Evolutionary conservation across 2,329 filamentous ascomycete species (phyloP), one percentile per base, ranked within the genome.

Genomic region (Penicillium sp.): DNA sequence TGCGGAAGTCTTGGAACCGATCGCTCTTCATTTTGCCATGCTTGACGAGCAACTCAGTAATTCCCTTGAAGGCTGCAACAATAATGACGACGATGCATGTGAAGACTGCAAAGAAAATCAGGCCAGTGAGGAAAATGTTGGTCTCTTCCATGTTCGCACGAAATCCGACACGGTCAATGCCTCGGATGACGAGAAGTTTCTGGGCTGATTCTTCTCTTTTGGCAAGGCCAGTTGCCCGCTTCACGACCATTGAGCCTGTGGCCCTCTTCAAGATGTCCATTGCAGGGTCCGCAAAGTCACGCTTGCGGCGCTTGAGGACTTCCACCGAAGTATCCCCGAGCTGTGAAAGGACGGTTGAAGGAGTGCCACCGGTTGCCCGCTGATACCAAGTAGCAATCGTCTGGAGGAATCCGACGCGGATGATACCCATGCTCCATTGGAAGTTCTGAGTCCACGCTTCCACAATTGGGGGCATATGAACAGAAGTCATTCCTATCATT

Each of bases 361-460:
- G 89, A 0, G 83, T 91, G 59, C 93, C 93, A 49, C 93, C 93
- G 2, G 93, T 97, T 3, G 93, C 84, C 58, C 92, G 89, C 76
- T 96, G 92, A 71, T 97, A 97, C 93, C 93, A 97, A 34, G 91
- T 96, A 58, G 90, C 90, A 67, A 96, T 89, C 44, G 80, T 80
- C 77, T 97, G 91, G 76, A 97, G 83, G 72, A 96, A 97, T n/a
- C 79, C 80, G 39, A 97, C 81, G 47, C 84, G 84, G 66, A 97
- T 96, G 66, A 97, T 91, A 65, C 93, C 93, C 90, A 97, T 94
- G 68, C 88, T 95, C 93, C 93, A 97, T 70, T 95, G 89, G 77
- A 97, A 97, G 76, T 97, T 93, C 76, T 97, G 92, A 1, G 92
- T 96, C 93, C 93, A 97, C 0, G 92, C 83, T 67, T 89, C 83